Percentiles rank a stretch among this genome's conserved stretches.
These are phyloP conservation scores for Penicillium dipodomyicola DNA, from an alignment of 495 filamentous ascomycete genomes.

Conservation along the genomic window DNA sequence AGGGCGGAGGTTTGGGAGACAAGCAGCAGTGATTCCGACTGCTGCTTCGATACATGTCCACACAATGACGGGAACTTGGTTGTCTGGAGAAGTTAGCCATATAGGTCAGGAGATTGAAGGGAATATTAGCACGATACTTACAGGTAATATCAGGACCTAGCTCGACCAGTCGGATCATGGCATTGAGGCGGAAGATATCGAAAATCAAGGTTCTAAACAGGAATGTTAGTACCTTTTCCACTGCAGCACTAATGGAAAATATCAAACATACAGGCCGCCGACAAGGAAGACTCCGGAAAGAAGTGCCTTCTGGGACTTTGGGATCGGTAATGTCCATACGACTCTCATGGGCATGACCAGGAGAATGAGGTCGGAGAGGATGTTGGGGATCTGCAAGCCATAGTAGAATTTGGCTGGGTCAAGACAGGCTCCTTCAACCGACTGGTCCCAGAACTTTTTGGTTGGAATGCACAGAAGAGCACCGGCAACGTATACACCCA, in stretches of 20 bases:
- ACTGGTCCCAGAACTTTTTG: conserved; percentile 31
- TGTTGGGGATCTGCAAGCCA: conserved; percentile 40
- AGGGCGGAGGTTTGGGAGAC: conserved; percentile 29
- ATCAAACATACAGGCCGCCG: conserved; percentile 35
- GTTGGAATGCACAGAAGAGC: conserved; percentile 36
- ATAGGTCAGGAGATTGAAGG: not conserved
- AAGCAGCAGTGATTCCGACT: conserved; percentile 29
- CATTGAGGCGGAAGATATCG: conserved; percentile 20
- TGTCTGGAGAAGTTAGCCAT: conserved; percentile 18
- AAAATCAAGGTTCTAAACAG: conserved; percentile 23
- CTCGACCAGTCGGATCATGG: conserved; percentile 21
- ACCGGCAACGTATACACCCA: conserved; percentile 28
- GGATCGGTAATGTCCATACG: conserved; percentile 40
- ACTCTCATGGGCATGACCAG: conserved; percentile 50
- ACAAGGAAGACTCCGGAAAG: conserved; percentile 42
- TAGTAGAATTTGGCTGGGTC: conserved; percentile 32
- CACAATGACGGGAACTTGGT: conserved; percentile 29
- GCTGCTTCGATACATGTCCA: conserved; percentile 32
- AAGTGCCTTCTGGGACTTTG: conserved; percentile 36
- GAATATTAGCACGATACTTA: conserved; percentile 8
- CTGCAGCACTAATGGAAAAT: not conserved
- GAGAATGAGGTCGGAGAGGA: conserved; percentile 39
- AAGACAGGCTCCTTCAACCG: conserved; percentile 31
- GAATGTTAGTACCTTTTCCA: not conserved
- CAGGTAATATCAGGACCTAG: conserved; percentile 28